These are phyloP conservation scores for Eucalyptus tenuipes DNA, from an alignment of 345 rosid genomes.

Conservation along the genomic window DNA sequence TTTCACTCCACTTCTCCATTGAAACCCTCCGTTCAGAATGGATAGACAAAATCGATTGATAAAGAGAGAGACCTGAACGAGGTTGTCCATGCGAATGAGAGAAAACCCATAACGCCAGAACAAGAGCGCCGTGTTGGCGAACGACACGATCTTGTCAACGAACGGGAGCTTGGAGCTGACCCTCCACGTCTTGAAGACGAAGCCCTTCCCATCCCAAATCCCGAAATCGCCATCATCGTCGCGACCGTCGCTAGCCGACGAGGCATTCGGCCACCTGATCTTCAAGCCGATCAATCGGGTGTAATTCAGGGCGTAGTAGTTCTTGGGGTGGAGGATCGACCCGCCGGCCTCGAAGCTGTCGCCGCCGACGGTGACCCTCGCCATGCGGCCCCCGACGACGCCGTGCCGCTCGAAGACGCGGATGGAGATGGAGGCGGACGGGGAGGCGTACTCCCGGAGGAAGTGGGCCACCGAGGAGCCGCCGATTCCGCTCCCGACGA, in stretches of 20 bases:
- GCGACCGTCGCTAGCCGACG: constrained; percentile 14
- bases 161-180: constrained; percentile 20
- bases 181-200: constrained; percentile 45
- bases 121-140: constrained; percentile 39
- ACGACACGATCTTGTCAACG: constrained; percentile 44
- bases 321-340: constrained; percentile 85
- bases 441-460: constrained; percentile 48
- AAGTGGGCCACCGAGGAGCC: constrained; percentile 91
- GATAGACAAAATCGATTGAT: background rate
- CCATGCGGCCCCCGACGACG: constrained; percentile 93
- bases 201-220: constrained; percentile 70
- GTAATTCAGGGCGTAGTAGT: constrained; percentile 60
- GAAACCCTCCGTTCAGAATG: background rate
- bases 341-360: constrained; percentile 86
- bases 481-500: constrained; percentile 80
- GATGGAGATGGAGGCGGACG: background rate
- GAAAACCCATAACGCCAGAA: constrained; percentile 72
- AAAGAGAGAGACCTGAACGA: constrained; percentile 39
- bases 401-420: constrained; percentile 14
- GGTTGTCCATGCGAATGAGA: constrained; percentile 49
- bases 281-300: constrained; percentile 32
- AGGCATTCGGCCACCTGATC: constrained; percentile 22
- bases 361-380: constrained; percentile 39
- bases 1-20: background rate
- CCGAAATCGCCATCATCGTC: constrained; percentile 31